Evolutionary conservation across 805 yeast genomes (phyloP).

Genomic region (Kluyveromyces aestuarii): DNA sequence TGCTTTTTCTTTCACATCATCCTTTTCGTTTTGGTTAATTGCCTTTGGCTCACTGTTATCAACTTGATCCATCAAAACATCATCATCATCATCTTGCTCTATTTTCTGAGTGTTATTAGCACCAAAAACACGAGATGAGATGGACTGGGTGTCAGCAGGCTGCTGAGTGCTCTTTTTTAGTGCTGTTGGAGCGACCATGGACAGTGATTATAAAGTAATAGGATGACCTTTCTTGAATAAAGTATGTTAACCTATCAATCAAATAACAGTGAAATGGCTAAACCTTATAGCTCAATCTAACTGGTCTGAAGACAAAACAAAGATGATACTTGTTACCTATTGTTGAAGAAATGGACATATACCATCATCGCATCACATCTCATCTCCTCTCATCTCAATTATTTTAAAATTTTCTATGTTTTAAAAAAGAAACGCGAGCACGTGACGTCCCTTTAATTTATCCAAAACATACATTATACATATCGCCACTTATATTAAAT

Average conservation of each 20-base stretch:
- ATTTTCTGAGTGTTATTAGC: constrained; percentile 21
- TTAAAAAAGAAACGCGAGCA: background rate
- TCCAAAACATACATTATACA: no score
- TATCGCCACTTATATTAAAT: no score
- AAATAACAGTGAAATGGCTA: background rate
- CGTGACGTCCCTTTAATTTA: background rate
- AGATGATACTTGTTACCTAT: background rate
- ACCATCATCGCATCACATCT: constrained; percentile 15
- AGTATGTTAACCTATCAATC: background rate
- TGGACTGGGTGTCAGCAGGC: background rate
- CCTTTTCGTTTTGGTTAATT: constrained; percentile 7
- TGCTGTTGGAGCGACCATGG: constrained; percentile 42
- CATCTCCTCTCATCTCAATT: constrained; percentile 1
- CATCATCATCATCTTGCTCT: constrained; percentile 31
- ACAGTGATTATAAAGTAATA: background rate
- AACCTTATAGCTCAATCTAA: background rate
- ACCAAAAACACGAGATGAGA: constrained; percentile 26
- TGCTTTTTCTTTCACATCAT: constrained; percentile 17
- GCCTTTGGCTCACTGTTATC: constrained; percentile 16
- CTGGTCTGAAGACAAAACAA: background rate
- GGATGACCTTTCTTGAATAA: background rate
- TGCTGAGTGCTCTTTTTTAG: constrained; percentile 19
- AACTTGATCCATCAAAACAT: constrained; percentile 31
- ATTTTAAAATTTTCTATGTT: constrained; percentile 15
- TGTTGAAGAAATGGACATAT: background rate